These are phyloP conservation scores for Ophiocordyceps unilateralis DNA, from an alignment of 2,329 filamentous ascomycete species.

Conservation along the genomic window DNA sequence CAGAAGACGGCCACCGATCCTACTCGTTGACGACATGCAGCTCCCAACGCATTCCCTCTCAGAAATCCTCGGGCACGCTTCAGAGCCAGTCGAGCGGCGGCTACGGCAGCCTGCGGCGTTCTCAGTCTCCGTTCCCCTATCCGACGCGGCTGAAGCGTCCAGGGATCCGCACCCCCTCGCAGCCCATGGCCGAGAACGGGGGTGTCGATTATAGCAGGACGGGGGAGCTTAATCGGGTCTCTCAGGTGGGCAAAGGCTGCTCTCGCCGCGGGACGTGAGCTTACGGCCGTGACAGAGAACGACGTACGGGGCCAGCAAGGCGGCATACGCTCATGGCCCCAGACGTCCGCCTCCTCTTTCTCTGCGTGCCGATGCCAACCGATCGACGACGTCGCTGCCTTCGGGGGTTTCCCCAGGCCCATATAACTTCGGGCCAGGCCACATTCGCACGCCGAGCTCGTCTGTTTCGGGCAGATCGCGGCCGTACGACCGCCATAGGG, in stretches of 20 bases:
- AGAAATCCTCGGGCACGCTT: slow-evolving; percentile 28
- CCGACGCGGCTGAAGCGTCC: slow-evolving; percentile 38
- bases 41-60: slow-evolving; percentile 26
- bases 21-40: slow-evolving; percentile 37
- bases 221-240: slow-evolving; percentile 29
- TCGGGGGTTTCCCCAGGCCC: slow-evolving; percentile 11
- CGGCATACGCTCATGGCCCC: slow-evolving; percentile 16
- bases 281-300: slow-evolving; percentile 21
- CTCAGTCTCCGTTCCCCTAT: slow-evolving; percentile 41
- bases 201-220: slow-evolving; percentile 31
- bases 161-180: slow-evolving; percentile 30
- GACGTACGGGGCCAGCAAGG: slow-evolving; percentile 23
- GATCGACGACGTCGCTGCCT: slow-evolving; percentile 22
- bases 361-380: slow-evolving; percentile 21
- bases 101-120: slow-evolving; percentile 25
- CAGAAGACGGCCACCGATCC: slow-evolving; percentile 30
- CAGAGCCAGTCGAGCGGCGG: slow-evolving; percentile 25
- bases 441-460: slow-evolving; percentile 20
- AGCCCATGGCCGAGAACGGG: slow-evolving; percentile 29
- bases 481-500: slow-evolving; percentile 15
- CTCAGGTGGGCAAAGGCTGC: slow-evolving; percentile 20
- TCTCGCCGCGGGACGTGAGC: neutral
- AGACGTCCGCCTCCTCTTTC: slow-evolving; percentile 21
- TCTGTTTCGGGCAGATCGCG: slow-evolving; percentile 11
- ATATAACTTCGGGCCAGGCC: slow-evolving; percentile 7